These are phyloP conservation scores for Pleurotus tuber-regium DNA, from an alignment of 768 basidiomycete species.

Conservation along the genomic window DNA sequence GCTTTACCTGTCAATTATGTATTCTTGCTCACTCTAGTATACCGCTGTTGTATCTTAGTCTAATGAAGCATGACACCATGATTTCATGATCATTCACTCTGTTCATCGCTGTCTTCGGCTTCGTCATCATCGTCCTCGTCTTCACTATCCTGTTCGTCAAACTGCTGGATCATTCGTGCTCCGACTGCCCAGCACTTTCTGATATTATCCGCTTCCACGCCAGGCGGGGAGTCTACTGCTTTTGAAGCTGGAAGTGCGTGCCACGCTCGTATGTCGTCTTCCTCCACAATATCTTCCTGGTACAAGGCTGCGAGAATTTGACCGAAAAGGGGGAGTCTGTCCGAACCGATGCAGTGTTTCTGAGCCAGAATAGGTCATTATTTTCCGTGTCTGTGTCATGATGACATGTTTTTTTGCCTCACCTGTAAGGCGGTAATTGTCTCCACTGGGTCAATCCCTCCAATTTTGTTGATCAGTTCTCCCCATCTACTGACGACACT, in stretches of 20 bases:
- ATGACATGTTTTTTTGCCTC: no score
- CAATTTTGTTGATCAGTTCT: slow-evolving; percentile 72
- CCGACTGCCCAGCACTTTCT: slow-evolving; percentile 70
- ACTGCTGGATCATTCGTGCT: slow-evolving; percentile 75
- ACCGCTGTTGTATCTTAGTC: background rate
- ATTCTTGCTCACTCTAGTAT: background rate
- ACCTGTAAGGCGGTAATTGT: slow-evolving; percentile 81
- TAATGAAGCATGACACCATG: background rate
- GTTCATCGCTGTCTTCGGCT: slow-evolving; percentile 10
- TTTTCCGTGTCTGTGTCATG: no score
- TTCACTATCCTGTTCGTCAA: slow-evolving; percentile 70
- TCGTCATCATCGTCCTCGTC: slow-evolving; percentile 18
- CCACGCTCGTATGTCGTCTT: slow-evolving; percentile 90
- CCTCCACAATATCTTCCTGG: slow-evolving; percentile 88
- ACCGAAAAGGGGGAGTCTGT: slow-evolving; percentile 72
- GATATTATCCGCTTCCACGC: slow-evolving; percentile 48
- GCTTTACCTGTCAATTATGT: background rate
- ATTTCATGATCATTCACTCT: slow-evolving; percentile 10
- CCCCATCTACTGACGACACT: slow-evolving; percentile 79
- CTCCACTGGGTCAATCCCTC: slow-evolving; percentile 80
- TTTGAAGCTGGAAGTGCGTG: slow-evolving; percentile 55
- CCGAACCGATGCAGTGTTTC: slow-evolving; percentile 64
- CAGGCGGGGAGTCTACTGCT: slow-evolving; percentile 44
- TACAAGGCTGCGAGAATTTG: slow-evolving; percentile 85
- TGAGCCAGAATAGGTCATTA: no score